Evolutionary conservation across 257 asterid genomes (phyloP), one percentile per base, ranked within the genome.

Genomic region (Knoxia roxburghii): DNA sequence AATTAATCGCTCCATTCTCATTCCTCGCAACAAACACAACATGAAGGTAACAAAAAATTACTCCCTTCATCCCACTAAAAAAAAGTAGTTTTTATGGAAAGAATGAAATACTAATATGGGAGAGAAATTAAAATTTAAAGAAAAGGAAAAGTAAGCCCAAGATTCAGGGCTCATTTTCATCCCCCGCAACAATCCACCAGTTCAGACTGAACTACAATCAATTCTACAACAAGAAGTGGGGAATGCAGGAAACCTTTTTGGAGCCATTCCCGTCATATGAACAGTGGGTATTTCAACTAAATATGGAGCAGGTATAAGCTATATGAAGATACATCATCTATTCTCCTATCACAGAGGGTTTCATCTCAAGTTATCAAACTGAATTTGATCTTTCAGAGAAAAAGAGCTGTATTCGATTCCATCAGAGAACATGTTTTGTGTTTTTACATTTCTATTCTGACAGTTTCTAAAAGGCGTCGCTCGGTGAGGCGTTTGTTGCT

Each of bases 401-500:
- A 27, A 15, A 20, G 13, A 63, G 4, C 8, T 26, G 20, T 54
- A 41, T 27, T 17, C 37, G 18, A 40, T 26, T 17, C 37, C 33
- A 40, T 26, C 40, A 41, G 68, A 62, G 23, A 24, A 41, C 3
- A 62, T 12, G 37, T 26, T 17, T 13, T 11, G 4, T 23, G 21
- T 21, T 23, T 24, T 11, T 3, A 37, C 41, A 23, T 10, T 51
- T 7, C 11, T 30, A 21, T 0, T 5, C 15, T 51, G n/a, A 37
- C 45, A 33, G 50, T 29, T 1, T 9, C 43, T n/a, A 23, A 37
- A 50, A 52, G 37, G n/a, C 13, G 43, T 49, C 33, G 23, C 2
- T 30, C 39, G 3, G 14, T 18, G 33, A 14, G 43, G 69, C 26
- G 64, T 60, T 68, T 75, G 21, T 21, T n/a, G n/a, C n/a, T 70